Conservation (phyloP, 805 yeast species). For the Brettanomyces bruxellensis region DNA sequence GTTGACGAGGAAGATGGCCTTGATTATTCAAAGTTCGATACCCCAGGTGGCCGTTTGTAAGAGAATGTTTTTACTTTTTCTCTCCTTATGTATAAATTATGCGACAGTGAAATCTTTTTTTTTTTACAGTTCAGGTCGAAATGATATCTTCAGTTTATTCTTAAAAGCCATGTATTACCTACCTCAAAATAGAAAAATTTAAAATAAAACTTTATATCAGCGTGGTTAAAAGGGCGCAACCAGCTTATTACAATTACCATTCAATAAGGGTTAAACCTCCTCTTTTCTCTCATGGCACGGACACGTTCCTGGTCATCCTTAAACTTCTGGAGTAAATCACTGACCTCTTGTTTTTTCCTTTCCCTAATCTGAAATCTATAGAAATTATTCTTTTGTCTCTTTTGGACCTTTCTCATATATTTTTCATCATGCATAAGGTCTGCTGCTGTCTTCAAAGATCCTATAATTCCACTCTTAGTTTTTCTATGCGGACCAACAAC, state of each 20-base stretch:
- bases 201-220: too few relatives aligned
- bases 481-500: constrained; percentile 85
- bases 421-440: constrained; percentile 26
- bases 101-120: too few relatives aligned
- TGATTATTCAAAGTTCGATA: constrained; percentile 16
- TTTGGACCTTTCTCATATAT: constrained; percentile 45
- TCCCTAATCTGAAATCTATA: constrained; percentile 95
- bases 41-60: constrained; percentile 36
- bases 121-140: too few relatives aligned
- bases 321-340: constrained; percentile 72
- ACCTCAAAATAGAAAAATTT: too few relatives aligned
- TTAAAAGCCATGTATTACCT: too few relatives aligned
- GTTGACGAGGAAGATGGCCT: constrained; percentile 44
- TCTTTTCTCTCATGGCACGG: constrained; percentile 66
- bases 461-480: constrained; percentile 63
- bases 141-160: too few relatives aligned
- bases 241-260: neutral
- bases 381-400: constrained; percentile 80
- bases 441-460: constrained; percentile 28
- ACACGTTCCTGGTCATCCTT: constrained; percentile 87
- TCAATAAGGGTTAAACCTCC: constrained; percentile 77
- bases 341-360: constrained; percentile 86
- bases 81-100: too few relatives aligned
- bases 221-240: too few relatives aligned
- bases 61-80: too few relatives aligned